These are phyloP conservation scores for Lepidopterella palustris DNA, from an alignment of 495 filamentous ascomycete species.

Conservation along the genomic window DNA sequence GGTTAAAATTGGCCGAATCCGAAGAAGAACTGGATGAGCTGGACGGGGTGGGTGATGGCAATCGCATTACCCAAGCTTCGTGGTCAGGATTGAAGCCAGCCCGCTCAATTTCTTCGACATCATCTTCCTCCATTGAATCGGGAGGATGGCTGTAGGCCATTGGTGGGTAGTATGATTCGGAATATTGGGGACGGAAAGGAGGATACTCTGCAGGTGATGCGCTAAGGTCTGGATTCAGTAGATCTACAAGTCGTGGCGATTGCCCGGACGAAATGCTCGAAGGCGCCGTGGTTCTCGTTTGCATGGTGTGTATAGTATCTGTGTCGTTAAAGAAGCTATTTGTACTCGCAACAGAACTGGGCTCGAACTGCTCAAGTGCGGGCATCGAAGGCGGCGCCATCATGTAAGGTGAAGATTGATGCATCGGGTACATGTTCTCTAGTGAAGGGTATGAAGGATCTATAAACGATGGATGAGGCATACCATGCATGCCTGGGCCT, in stretches of 20 bases:
- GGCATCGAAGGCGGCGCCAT: slow-evolving; percentile 6
- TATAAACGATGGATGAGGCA: not conserved
- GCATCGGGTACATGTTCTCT: slow-evolving; percentile 9
- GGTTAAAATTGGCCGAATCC: slow-evolving; percentile 13
- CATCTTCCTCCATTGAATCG: slow-evolving; percentile 43
- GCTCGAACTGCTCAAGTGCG: slow-evolving; percentile 10
- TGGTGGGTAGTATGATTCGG: slow-evolving; percentile 26
- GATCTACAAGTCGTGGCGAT: slow-evolving; percentile 41
- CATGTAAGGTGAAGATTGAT: slow-evolving; percentile 16
- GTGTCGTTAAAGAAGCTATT: slow-evolving; percentile 36
- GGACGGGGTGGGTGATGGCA: slow-evolving; percentile 23
- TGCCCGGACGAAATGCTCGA: slow-evolving; percentile 38
- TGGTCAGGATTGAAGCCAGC: slow-evolving; percentile 33
- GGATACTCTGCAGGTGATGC: slow-evolving; percentile 34
- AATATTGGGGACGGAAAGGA: slow-evolving; percentile 28
- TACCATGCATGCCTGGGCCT: not conserved
- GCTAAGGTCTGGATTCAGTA: slow-evolving; percentile 41
- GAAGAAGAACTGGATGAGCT: slow-evolving; percentile 27
- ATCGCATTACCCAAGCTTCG: slow-evolving; percentile 37
- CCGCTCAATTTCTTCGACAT: slow-evolving; percentile 56
- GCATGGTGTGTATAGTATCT: slow-evolving; percentile 23
- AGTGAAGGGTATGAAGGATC: slow-evolving; percentile 13
- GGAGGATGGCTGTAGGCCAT: slow-evolving; percentile 10
- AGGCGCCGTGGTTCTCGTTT: slow-evolving; percentile 29
- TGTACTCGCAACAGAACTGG: slow-evolving; percentile 21